Conservation (phyloP, 192 early-diverging fungal genomes). For the Paraglomus occultum region DNA sequence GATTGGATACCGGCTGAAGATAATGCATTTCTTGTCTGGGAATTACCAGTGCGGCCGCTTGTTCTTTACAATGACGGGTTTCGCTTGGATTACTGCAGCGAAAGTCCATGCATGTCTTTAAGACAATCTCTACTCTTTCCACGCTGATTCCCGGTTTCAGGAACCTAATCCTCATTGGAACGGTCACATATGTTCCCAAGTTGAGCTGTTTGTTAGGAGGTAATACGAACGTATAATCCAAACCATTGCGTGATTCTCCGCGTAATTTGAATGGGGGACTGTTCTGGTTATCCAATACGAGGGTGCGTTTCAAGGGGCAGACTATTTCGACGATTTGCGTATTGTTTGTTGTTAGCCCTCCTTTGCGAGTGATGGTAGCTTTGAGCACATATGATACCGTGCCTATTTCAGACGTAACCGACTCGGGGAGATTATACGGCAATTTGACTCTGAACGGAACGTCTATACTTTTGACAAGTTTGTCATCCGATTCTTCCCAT, state of each 20-base stretch:
- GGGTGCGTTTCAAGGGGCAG: conserved; percentile 11
- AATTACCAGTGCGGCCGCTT: background rate
- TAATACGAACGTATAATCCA: conserved; percentile 28
- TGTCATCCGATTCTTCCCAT: conserved; percentile 23
- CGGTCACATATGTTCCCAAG: conserved; percentile 14
- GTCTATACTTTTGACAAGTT: background rate
- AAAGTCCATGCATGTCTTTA: conserved; percentile 27
- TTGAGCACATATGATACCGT: background rate
- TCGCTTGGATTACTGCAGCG: conserved; percentile 10
- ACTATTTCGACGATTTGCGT: conserved; percentile 5
- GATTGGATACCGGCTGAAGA: background rate
- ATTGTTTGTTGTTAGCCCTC: background rate
- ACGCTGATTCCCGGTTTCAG: conserved; percentile 4
- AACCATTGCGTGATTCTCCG: conserved; percentile 13
- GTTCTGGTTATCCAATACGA: background rate
- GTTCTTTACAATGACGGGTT: conserved; percentile 9
- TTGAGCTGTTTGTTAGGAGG: conserved; percentile 27
- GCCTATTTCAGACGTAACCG: conserved; percentile 10
- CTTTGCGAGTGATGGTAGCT: background rate
- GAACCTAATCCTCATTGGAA: conserved; percentile 21
- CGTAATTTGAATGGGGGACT: conserved; percentile 15
- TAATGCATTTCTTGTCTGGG: conserved; percentile 10
- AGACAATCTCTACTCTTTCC: conserved; percentile 11
- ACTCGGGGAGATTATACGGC: conserved; percentile 22
- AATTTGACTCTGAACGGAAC: conserved; percentile 26